These are phyloP conservation scores for Annulohypoxylon stygium DNA, from an alignment of 495 filamentous ascomycete species.

Conservation along the genomic window DNA sequence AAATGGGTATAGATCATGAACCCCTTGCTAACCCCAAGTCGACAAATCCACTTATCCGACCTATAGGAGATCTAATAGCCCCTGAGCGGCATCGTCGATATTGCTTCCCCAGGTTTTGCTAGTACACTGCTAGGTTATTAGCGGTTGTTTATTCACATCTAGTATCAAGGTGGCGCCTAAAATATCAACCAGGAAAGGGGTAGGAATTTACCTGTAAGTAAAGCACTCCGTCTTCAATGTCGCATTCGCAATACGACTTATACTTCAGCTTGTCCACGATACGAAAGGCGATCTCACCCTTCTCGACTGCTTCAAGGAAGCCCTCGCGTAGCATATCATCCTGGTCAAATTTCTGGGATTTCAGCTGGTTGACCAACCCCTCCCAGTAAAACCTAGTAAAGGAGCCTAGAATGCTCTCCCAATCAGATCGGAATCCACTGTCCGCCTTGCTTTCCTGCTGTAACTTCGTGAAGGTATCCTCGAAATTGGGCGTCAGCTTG, in stretches of 20 bases:
- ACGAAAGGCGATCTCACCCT: conserved; percentile 57
- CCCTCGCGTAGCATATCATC: conserved; percentile 64
- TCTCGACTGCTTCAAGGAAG: conserved; percentile 58
- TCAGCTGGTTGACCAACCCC: conserved; percentile 51
- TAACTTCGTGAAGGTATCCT: conserved; percentile 64
- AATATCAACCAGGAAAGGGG: not conserved
- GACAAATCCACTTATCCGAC: not conserved
- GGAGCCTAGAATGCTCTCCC: conserved; percentile 55
- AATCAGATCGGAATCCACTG: conserved; percentile 55
- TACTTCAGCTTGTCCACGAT: conserved; percentile 62
- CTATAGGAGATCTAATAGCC: conserved; percentile 32
- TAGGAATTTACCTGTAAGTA: conserved; percentile 55
- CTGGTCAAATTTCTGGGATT: conserved; percentile 58
- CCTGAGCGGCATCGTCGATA: conserved; percentile 24
- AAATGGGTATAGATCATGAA: not conserved
- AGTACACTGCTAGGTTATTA: conserved; percentile 32
- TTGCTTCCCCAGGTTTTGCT: conserved; percentile 39
- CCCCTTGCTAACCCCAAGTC: not conserved
- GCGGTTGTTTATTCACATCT: not conserved
- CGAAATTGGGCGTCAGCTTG: conserved; percentile 61
- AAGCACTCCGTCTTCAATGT: conserved; percentile 58
- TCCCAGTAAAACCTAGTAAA: conserved; percentile 59
- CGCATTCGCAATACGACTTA: conserved; percentile 57
- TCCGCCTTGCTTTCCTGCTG: conserved; percentile 43
- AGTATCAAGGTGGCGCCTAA: not conserved